Evolutionary conservation across 2,329 filamentous ascomycete genomes (phyloP), one percentile per base, ranked within the genome.

Genomic region (Clarireedia paspali): DNA sequence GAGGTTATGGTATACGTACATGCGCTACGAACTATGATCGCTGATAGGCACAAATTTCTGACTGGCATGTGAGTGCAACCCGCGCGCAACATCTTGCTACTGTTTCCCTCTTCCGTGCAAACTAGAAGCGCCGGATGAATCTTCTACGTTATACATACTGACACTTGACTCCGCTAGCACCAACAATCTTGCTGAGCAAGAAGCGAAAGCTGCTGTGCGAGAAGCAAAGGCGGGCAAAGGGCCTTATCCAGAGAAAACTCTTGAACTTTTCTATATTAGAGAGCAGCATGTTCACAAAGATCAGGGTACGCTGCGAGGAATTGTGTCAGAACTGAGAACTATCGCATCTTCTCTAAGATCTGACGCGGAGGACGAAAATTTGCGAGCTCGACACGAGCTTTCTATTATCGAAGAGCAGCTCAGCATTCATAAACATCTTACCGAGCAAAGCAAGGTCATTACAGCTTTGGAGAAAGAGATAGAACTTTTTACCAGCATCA

Each of bases 1-100:
- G 84, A 95, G 67, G 81, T 96, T 44, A 89, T 92, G 71, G 88
- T 88, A 6, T 95, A 95, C 66, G 87, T 95, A 57, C 84, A 91
- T 67, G 84, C 82, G 7, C 75, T 96, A 27, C 81, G 89, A 57
- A 83, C 87, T 0, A 77, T 87, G 48, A 80, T 94, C 56, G 85
- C 89, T 6, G 91, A 97, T 70, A 84, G 92, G 12, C 83, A 87
- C 60, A 83, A 87, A 60, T 82, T 84, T 27, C 76, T 96, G 15
- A 87, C 86, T 1, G 92, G 92, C 0, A 79, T 90, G 30, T 34
- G 12, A 34, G 30, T 34, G 12, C 30, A 12, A 34, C 12, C 30
- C 30, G 10, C 12, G 10, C 30, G 30, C 12, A 34, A 34, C 30
- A 34, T 34, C 10, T 12, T 34, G 3, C 9, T 34, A 12, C 30